phyloP scores from a whole-genome alignment of 495 filamentous ascomycete genomes.

The Penicillium roqueforti region DNA sequence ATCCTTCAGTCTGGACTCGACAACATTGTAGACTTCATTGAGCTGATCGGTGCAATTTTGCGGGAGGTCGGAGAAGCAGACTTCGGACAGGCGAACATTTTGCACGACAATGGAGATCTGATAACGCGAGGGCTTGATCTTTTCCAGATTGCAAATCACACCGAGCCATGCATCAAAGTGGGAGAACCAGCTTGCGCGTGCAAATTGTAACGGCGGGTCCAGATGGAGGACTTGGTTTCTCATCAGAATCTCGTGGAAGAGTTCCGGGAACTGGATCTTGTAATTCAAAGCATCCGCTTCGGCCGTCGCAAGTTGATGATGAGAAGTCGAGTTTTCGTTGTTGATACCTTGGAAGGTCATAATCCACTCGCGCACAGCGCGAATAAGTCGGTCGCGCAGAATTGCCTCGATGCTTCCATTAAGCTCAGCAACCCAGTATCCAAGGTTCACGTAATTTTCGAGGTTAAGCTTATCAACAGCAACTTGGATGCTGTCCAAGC shows the following conservation, averaged over 20 bases:
- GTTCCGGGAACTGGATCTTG: conserved; percentile 47
- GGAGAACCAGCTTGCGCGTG: conserved; percentile 86
- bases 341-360: conserved; percentile 66
- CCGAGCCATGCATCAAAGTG: conserved; percentile 93
- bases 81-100: conserved; percentile 55
- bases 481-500: conserved; percentile 78
- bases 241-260: conserved; percentile 91
- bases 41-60: conserved; percentile 72
- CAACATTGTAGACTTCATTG: conserved; percentile 67
- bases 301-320: conserved; percentile 30
- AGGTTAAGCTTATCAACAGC: conserved; percentile 93
- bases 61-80: conserved; percentile 83
- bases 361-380: conserved; percentile 81
- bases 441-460: conserved; percentile 89
- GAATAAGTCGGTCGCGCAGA: conserved; percentile 69
- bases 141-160: conserved; percentile 83
- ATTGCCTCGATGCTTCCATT: conserved; percentile 78
- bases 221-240: conserved; percentile 94
- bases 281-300: conserved; percentile 50
- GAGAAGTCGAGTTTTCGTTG: conserved; percentile 32
- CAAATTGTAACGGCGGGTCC: conserved; percentile 87
- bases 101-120: conserved; percentile 73
- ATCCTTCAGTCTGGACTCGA: conserved; percentile 72
- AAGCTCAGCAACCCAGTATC: conserved; percentile 79
- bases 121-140: conserved; percentile 91